A percentile compares a stretch with the other conserved stretches of the same genome.
These are phyloP conservation scores for Pythium scleroteichum DNA, from an alignment of 352 stramenopile species.

Conservation along the genomic window DNA sequence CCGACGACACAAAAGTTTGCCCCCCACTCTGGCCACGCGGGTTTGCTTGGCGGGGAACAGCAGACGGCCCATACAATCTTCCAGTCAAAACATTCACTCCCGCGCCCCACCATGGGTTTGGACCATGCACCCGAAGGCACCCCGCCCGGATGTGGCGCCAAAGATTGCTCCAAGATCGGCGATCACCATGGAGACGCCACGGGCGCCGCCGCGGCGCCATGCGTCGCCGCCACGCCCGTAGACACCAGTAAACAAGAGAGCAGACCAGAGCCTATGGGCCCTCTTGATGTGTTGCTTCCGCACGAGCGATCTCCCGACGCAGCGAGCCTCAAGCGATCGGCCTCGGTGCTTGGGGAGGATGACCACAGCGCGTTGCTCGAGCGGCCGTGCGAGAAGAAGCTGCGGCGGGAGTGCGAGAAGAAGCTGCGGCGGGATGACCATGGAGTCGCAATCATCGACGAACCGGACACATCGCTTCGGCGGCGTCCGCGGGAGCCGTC, in stretches of 20 bases:
- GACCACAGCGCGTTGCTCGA: constrained; percentile 21
- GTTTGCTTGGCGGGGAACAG: constrained; percentile 3
- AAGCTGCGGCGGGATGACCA: constrained; percentile 38
- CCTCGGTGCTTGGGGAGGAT: constrained; percentile 12
- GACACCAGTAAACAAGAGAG: constrained; percentile 2
- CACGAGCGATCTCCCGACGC: constrained; percentile 29
- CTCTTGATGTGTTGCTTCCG: constrained; percentile 23
- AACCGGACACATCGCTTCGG: constrained; percentile 17
- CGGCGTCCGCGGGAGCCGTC: constrained; percentile 8
- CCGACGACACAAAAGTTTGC: constrained; percentile 35
- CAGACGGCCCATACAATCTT: constrained; percentile 35
- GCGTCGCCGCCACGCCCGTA: neutral
- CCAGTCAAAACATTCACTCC: constrained; percentile 56
- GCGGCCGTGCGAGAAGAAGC: constrained; percentile 48
- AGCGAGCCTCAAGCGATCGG: constrained; percentile 22
- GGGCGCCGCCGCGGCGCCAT: neutral
- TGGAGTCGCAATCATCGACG: neutral
- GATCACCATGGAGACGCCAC: constrained; percentile 13
- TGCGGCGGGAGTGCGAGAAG: constrained; percentile 46
- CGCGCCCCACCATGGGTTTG: constrained; percentile 44
- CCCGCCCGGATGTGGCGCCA: constrained; percentile 20
- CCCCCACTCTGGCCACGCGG: constrained; percentile 17
- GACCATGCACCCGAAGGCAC: constrained; percentile 31
- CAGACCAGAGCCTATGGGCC: constrained; percentile 14
- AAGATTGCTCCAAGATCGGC: constrained; percentile 22